phyloP scores from a whole-genome alignment of 352 stramenopile species.

The Globisporangium sylvaticum region DNA sequence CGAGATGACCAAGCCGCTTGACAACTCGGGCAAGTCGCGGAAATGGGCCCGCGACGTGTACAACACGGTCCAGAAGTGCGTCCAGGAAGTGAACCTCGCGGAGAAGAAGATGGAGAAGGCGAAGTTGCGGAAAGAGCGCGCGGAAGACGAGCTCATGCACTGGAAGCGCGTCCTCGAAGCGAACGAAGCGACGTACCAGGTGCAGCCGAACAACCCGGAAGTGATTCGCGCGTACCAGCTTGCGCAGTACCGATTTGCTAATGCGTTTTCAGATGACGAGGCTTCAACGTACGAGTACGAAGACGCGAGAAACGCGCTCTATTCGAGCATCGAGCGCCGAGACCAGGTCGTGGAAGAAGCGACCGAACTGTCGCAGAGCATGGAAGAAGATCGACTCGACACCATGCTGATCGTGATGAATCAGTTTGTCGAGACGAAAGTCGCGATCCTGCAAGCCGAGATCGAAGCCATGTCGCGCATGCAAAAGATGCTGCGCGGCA shows the following conservation, averaged over 20 bases:
- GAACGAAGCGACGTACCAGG: constrained; percentile 78
- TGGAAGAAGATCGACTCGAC: constrained; percentile 82
- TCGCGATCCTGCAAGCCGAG: constrained; percentile 74
- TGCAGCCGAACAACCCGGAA: constrained; percentile 76
- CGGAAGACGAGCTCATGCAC: constrained; percentile 65
- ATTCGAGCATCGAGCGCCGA: constrained; percentile 60
- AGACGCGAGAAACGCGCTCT: constrained; percentile 45
- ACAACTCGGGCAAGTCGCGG: constrained; percentile 64
- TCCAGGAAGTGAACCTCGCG: constrained; percentile 59
- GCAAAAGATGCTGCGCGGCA: constrained; percentile 57
- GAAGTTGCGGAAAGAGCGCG: constrained; percentile 49
- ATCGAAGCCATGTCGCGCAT: constrained; percentile 72
- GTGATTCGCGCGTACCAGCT: constrained; percentile 63
- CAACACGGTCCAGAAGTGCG: constrained; percentile 75
- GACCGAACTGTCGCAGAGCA: constrained; percentile 69
- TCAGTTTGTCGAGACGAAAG: constrained; percentile 85
- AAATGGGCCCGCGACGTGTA: constrained; percentile 79
- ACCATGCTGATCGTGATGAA: constrained; percentile 82
- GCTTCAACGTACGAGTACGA: constrained; percentile 55
- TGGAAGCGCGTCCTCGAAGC: constrained; percentile 72
- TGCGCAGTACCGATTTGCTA: constrained; percentile 59
- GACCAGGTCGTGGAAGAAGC: constrained; percentile 82
- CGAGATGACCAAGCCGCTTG: constrained; percentile 75
- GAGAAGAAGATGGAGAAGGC: constrained; percentile 83
- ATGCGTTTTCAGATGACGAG: constrained; percentile 62